A percentile compares a stretch with the other conserved stretches of the same genome.
phyloP scores from a whole-genome alignment of 352 stramenopile species.

The Pythium volutum region DNA sequence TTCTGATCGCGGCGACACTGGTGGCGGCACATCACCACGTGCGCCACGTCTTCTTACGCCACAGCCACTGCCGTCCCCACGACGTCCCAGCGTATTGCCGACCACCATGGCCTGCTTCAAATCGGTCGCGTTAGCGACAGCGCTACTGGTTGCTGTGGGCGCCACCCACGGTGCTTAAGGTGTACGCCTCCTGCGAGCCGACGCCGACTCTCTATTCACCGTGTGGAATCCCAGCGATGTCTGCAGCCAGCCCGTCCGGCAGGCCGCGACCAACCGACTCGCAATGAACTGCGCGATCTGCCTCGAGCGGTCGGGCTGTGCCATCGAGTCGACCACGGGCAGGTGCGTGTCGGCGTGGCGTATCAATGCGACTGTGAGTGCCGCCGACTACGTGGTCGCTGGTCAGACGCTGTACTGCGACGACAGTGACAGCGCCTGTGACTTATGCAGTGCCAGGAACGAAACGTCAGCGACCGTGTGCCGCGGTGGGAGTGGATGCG shows the following conservation, averaged over 20 bases:
- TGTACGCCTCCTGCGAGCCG: neutral
- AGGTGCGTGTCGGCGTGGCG: constrained; percentile 30
- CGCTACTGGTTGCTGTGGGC: neutral
- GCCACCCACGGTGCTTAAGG: neutral
- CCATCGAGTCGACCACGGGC: constrained; percentile 36
- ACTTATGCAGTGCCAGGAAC: constrained; percentile 12
- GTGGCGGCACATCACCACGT: neutral
- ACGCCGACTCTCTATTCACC: neutral
- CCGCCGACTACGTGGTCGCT: constrained; percentile 27
- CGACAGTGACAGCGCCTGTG: constrained; percentile 24
- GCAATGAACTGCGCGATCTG: too few species aligned
- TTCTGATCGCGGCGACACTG: neutral
- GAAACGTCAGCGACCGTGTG: constrained; percentile 13
- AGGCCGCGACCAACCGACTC: too few species aligned
- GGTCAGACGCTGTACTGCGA: constrained; percentile 29
- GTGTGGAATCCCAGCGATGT: constrained; percentile 5
- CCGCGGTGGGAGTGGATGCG: constrained; percentile 21
- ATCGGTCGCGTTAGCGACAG: neutral
- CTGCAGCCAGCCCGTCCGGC: constrained; percentile 7
- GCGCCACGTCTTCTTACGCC: neutral
- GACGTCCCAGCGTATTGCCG: neutral
- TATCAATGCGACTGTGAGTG: constrained; percentile 6
- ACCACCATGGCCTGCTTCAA: neutral
- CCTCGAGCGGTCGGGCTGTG: constrained; percentile 25
- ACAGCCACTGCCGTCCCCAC: neutral